A percentile compares a stretch with the other conserved stretches of the same genome.
These are phyloP conservation scores for Berberis thunbergii DNA, from an alignment of 164 flowering plant genomes.

Conservation along the genomic window DNA sequence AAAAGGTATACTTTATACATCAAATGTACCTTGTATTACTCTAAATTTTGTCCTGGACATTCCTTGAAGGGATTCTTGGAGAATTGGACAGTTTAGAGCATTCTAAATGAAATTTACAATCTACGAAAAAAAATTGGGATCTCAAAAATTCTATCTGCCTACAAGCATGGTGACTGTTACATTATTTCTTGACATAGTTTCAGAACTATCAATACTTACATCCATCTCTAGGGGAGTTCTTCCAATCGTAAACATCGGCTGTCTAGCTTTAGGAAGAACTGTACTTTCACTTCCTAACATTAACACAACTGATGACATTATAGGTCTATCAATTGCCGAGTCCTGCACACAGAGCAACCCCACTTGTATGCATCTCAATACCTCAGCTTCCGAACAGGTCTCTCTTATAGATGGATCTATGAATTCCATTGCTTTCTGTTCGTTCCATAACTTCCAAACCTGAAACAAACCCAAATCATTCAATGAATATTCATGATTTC, in stretches of 20 bases:
- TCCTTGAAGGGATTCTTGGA: too few species aligned
- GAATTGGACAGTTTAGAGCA: neutral
- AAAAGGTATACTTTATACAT: neutral
- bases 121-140: neutral
- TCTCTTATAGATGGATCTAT: slow-evolving; percentile 12
- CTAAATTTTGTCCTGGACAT: too few species aligned
- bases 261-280: slow-evolving; percentile 10
- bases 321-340: slow-evolving; percentile 15
- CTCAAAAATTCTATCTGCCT: slow-evolving; percentile 6
- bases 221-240: slow-evolving; percentile 2
- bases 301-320: slow-evolving; percentile 14
- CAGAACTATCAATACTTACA: neutral
- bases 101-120: neutral
- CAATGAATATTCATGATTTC: too few species aligned
- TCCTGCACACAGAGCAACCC: slow-evolving; percentile 18
- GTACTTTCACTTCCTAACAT: slow-evolving; percentile 17
- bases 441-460: slow-evolving; percentile 22
- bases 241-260: slow-evolving; percentile 14
- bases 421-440: slow-evolving; percentile 11
- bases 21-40: neutral
- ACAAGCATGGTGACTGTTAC: slow-evolving; percentile 6
- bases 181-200: slow-evolving; percentile 7
- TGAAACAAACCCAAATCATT: neutral
- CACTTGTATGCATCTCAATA: slow-evolving; percentile 9
- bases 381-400: slow-evolving; percentile 5